Base-by-base conservation (phyloP, 2,329 filamentous ascomycete species). In the Alternaria arbusti region DNA sequence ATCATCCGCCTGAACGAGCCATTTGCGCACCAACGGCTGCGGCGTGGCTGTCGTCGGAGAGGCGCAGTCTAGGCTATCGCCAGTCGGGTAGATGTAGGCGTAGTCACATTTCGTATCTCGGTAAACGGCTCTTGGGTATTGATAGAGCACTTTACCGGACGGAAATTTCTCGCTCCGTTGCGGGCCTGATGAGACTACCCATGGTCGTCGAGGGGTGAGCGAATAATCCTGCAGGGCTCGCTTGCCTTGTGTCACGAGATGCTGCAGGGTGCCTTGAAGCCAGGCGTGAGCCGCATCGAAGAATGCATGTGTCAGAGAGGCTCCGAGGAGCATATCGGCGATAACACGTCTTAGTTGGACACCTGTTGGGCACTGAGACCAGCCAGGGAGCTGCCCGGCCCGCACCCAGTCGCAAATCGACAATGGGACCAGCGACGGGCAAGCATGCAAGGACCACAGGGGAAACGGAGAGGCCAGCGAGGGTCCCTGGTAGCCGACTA, bases 321-420 rank as follows among this genome's bases (percentile, higher is more conserved):
- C 59, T 46, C 61, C 49, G 54, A 54, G 59, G 22, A 54, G 23
- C 45, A 63, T 25, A 56, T 61, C 57, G 59, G 60, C 59, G 55
- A 45, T 36, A 57, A 56, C 57, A 52, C 36, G 22, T 64, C 50
- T 65, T 50, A 49, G 10, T 54, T 60, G 47, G 54, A 45, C 44
- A 28, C 32, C 30, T 61, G 54, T 50, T 59, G 47, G 49, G 47
- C 51, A 61, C 61, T 64, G 54, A 54, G 66, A 68, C 54, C 68
- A 65, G 69, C 65, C 69, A 67, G 68, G 71, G 70, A 69, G 65
- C 69, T 72, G 61, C 69, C 74, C 75, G 76, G 74, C 57, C 75
- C 76, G 75, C 65, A 74, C 75, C 75, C 76, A 78, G 74, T 74
- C 71, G 74, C 71, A 76, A 72, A 77, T 78, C 75, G 71, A 76